Evolutionary conservation across 2,329 filamentous ascomycete species (phyloP).

Genomic region (Grosmannia huntii): DNA sequence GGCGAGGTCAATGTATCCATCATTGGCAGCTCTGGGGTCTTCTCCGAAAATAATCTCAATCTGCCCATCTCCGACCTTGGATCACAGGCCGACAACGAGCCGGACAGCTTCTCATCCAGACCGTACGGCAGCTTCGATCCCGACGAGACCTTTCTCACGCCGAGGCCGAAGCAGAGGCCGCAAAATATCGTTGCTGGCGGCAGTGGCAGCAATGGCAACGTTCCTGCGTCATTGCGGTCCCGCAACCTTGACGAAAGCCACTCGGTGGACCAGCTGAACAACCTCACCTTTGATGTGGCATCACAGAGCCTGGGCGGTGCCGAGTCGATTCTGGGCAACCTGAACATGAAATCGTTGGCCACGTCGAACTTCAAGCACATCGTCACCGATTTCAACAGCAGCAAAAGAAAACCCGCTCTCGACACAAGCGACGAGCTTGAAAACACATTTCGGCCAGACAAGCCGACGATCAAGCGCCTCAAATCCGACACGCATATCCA

Average conservation of each 20-base stretch:
- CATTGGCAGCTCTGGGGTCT: constrained; percentile 38
- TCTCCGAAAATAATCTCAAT: constrained; percentile 35
- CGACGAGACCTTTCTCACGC: constrained; percentile 16
- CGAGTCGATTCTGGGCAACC: constrained; percentile 29
- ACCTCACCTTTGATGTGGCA: constrained; percentile 35
- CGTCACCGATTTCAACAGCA: constrained; percentile 27
- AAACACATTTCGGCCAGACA: constrained; percentile 17
- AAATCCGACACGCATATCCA: constrained; percentile 35
- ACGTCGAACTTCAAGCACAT: constrained; percentile 13
- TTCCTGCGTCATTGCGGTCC: constrained; percentile 15
- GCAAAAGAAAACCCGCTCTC: constrained; percentile 41
- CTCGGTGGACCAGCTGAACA: constrained; percentile 37
- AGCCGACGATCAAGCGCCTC: constrained; percentile 42
- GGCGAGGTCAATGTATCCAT: constrained; percentile 43
- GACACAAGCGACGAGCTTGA: constrained; percentile 42
- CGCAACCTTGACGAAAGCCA: constrained; percentile 17
- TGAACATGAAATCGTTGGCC: constrained; percentile 28
- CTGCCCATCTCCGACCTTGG: constrained; percentile 24
- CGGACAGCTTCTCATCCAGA: constrained; percentile 26
- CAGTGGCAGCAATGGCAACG: background rate
- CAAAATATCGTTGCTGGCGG: background rate
- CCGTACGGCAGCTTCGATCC: constrained; percentile 36
- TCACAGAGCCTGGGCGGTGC: constrained; percentile 44
- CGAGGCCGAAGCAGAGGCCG: constrained; percentile 7
- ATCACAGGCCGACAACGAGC: constrained; percentile 13